phyloP scores from a whole-genome alignment of 208 protist species.

The Angomonas deanei region DNA sequence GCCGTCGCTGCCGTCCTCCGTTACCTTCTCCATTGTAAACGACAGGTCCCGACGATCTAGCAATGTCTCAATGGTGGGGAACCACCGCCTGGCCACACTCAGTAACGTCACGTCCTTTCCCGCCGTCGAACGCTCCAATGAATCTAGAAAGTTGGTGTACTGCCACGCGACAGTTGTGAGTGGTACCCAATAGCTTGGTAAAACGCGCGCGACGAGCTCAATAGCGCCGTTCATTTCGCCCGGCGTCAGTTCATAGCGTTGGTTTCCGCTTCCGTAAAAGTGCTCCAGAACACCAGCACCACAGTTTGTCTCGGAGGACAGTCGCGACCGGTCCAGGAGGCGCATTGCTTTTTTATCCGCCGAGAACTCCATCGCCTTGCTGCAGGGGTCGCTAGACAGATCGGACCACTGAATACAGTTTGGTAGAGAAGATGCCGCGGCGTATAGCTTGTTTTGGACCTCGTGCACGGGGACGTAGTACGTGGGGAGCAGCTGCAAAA shows the following conservation, averaged over 20 bases:
- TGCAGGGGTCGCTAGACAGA: neutral
- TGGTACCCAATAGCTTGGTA: slow-evolving; percentile 12
- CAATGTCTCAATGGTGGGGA: slow-evolving; percentile 30
- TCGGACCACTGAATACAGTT: slow-evolving; percentile 7
- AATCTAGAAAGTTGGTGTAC: neutral
- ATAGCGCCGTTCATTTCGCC: slow-evolving; percentile 7
- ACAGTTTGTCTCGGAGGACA: neutral
- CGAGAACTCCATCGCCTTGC: neutral
- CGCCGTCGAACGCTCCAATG: neutral
- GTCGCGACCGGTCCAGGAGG: neutral
- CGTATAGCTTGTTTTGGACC: neutral
- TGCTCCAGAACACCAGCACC: neutral
- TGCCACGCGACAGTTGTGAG: neutral
- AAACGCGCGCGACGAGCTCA: neutral
- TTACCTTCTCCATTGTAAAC: slow-evolving; percentile 25
- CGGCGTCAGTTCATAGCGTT: neutral
- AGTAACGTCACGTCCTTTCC: neutral
- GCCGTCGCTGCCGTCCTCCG: neutral
- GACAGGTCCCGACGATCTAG: slow-evolving; percentile 45
- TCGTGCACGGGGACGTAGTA: slow-evolving; percentile 5
- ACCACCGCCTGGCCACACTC: slow-evolving; percentile 3
- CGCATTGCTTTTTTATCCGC: neutral
- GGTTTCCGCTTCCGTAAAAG: neutral
- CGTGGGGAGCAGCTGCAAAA: neutral
- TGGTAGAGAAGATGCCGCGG: neutral